Evolutionary conservation across 768 basidiomycete species (phyloP).

Genomic region (Kwoniella dendrophila): DNA sequence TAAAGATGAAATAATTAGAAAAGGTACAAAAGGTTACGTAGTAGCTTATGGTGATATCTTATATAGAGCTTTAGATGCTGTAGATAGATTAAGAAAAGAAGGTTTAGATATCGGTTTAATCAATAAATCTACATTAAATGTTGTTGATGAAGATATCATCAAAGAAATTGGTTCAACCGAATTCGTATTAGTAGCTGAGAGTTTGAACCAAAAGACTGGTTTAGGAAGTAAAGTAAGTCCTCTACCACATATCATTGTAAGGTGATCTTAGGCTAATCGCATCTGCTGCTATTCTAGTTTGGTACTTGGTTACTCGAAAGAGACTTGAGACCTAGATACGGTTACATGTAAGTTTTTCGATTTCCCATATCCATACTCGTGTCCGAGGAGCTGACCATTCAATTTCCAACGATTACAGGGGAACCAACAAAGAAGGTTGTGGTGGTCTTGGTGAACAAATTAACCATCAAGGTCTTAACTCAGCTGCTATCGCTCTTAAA

Average conservation of each 20-base stretch:
- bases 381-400: too few relatives aligned
- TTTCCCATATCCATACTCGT: background rate
- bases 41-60: conserved; percentile 86
- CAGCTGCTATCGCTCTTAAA: conserved; percentile 59
- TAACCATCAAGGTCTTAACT: conserved; percentile 76
- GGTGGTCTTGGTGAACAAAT: conserved; percentile 79
- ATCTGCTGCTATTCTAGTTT: conserved; percentile 57
- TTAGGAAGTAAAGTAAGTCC: conserved; percentile 28
- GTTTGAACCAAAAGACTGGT: conserved; percentile 85
- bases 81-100: conserved; percentile 68
- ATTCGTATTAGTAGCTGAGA: conserved; percentile 83
- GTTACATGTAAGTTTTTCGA: conserved; percentile 63
- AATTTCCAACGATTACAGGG: too few relatives aligned
- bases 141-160: conserved; percentile 78
- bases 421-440: conserved; percentile 57
- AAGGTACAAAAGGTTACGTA: conserved; percentile 78
- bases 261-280: background rate
- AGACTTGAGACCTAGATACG: conserved; percentile 74
- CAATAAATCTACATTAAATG: conserved; percentile 80
- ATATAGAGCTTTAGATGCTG: conserved; percentile 80
- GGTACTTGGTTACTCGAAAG: conserved; percentile 87
- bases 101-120: conserved; percentile 81
- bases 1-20: conserved; percentile 77
- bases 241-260: background rate
- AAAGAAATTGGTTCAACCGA: conserved; percentile 71